Evolutionary conservation across 2,329 filamentous ascomycete species (phyloP).

Genomic region (Fusarium drepaniforme): DNA sequence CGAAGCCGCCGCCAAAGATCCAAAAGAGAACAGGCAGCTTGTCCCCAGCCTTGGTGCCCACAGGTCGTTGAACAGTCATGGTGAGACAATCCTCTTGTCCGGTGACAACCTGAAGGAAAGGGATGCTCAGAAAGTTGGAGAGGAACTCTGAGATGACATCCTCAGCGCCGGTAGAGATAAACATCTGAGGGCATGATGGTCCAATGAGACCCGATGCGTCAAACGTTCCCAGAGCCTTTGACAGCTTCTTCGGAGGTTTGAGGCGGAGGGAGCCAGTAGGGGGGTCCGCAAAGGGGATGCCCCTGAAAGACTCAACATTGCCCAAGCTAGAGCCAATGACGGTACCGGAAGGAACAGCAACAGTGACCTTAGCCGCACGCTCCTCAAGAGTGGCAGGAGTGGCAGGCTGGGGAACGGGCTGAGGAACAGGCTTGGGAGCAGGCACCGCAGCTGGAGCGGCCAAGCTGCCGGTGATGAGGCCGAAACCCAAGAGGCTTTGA

Average conservation of each 20-base stretch:
- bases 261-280: slow-evolving; percentile 76
- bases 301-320: slow-evolving; percentile 76
- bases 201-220: slow-evolving; percentile 67
- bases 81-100: slow-evolving; percentile 75
- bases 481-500: slow-evolving; percentile 20
- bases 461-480: slow-evolving; percentile 29
- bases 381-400: slow-evolving; percentile 52
- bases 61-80: slow-evolving; percentile 70
- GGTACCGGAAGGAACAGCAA: slow-evolving; percentile 68
- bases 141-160: slow-evolving; percentile 59
- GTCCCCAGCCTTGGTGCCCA: slow-evolving; percentile 63
- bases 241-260: slow-evolving; percentile 73
- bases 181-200: slow-evolving; percentile 79
- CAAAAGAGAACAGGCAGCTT: slow-evolving; percentile 77
- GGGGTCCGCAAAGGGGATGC: slow-evolving; percentile 80
- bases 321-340: slow-evolving; percentile 61
- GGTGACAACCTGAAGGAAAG: slow-evolving; percentile 67
- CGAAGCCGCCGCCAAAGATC: slow-evolving; percentile 78
- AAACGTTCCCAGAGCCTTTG: slow-evolving; percentile 68
- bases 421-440: slow-evolving; percentile 12
- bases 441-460: slow-evolving; percentile 36
- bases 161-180: slow-evolving; percentile 62
- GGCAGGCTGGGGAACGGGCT: slow-evolving; percentile 29
- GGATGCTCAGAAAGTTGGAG: slow-evolving; percentile 64
- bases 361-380: slow-evolving; percentile 61